Evolutionary conservation across 805 yeast genomes (phyloP).

Genomic region (Monosporozyma servazzii): DNA sequence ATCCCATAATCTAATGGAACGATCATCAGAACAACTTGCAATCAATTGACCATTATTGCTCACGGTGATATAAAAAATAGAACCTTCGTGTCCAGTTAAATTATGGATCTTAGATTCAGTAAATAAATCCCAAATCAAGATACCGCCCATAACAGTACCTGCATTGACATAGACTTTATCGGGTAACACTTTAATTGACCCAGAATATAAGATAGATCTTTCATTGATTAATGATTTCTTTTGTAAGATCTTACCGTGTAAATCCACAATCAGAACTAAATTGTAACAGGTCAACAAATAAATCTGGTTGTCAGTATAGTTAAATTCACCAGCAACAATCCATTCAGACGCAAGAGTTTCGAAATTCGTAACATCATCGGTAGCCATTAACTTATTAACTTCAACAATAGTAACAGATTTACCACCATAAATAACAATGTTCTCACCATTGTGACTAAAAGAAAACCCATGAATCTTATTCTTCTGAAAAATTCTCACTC

Average conservation of each 20-base stretch:
- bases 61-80: constrained; percentile 72
- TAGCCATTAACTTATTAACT: constrained; percentile 24
- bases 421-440: constrained; percentile 54
- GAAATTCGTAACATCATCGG: constrained; percentile 10
- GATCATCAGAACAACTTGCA: constrained; percentile 86
- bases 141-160: constrained; percentile 90
- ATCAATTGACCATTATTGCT: constrained; percentile 46
- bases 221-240: constrained; percentile 44
- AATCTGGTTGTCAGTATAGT: constrained; percentile 30
- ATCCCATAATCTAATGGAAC: constrained; percentile 76
- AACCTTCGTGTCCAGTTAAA: constrained; percentile 77
- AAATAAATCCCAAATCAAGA: constrained; percentile 62
- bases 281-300: constrained; percentile 76
- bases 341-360: constrained; percentile 66
- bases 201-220: constrained; percentile 81
- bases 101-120: constrained; percentile 39
- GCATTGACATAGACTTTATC: constrained; percentile 55
- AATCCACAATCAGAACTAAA: constrained; percentile 31
- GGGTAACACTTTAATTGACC: constrained; percentile 47
- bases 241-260: constrained; percentile 17
- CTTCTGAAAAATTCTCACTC: constrained; percentile 45
- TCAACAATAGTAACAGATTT: constrained; percentile 47
- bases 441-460: constrained; percentile 27
- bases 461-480: constrained; percentile 80
- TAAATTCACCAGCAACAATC: constrained; percentile 58